Conservation (phyloP, 1,284 basidiomycete species). For the Butyriboletus appendiculatus region DNA sequence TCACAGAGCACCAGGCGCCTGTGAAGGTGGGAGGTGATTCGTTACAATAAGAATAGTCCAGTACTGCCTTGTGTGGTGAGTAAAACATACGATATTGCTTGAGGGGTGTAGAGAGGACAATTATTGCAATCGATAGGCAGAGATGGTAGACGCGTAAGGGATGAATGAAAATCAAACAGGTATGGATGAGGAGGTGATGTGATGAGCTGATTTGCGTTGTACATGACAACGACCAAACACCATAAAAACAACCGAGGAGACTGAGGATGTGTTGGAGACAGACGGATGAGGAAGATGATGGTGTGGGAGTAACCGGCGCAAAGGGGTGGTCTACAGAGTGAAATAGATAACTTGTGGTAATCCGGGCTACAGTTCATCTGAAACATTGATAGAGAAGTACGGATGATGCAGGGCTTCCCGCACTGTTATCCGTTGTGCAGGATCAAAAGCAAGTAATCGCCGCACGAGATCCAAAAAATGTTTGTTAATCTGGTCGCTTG, state of each 20-base stretch:
- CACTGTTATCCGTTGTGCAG: constrained; percentile 83
- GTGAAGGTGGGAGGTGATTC: constrained; percentile 12
- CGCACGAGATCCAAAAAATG: constrained; percentile 88
- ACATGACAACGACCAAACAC: constrained; percentile 40
- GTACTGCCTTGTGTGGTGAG: constrained; percentile 19
- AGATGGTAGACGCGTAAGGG: constrained; percentile 19
- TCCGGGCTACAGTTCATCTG: constrained; percentile 52
- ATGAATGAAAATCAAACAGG: constrained; percentile 31
- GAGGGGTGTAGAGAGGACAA: constrained; percentile 29
- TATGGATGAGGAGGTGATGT: constrained; percentile 30
- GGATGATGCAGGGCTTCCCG: constrained; percentile 86
- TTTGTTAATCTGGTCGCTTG: constrained; percentile 67
- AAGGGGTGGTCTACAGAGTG: constrained; percentile 36
- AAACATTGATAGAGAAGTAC: constrained; percentile 72
- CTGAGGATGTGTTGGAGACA: constrained; percentile 25
- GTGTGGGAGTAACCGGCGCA: constrained; percentile 24
- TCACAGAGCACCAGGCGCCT: constrained; percentile 15
- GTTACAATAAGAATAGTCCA: constrained; percentile 24
- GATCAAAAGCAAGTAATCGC: constrained; percentile 91
- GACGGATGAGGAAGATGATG: constrained; percentile 24
- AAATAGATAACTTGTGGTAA: constrained; percentile 39
- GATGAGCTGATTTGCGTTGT: constrained; percentile 37
- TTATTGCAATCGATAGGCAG: constrained; percentile 33
- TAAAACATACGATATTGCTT: constrained; percentile 36
- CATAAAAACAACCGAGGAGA: constrained; percentile 38